These are phyloP conservation scores for Tylopilus subfusipes DNA, from an alignment of 768 basidiomycete genomes.

Conservation along the genomic window DNA sequence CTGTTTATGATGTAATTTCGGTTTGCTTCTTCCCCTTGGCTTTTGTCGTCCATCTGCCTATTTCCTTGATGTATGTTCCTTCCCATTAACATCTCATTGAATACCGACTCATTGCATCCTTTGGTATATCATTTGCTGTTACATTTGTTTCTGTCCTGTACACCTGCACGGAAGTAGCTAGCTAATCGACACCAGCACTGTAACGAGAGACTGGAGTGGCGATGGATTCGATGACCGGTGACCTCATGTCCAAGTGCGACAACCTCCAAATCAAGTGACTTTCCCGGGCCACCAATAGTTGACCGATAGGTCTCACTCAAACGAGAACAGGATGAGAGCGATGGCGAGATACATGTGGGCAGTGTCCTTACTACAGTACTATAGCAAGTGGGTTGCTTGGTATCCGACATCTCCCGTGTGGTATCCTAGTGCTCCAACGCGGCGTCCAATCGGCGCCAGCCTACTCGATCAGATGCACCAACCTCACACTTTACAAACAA, in stretches of 20 bases:
- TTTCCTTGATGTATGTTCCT: constrained; percentile 20
- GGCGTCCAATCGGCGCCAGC: no score
- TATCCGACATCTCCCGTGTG: no score
- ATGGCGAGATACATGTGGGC: no score
- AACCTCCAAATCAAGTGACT: neutral
- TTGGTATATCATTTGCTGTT: constrained; percentile 32
- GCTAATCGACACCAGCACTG: constrained; percentile 13
- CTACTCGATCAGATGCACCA: no score
- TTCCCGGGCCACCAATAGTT: no score
- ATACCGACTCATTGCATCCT: constrained; percentile 25
- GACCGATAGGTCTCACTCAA: no score
- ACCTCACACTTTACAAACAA: no score
- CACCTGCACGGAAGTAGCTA: constrained; percentile 23
- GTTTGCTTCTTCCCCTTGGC: constrained; percentile 17
- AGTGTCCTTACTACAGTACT: no score
- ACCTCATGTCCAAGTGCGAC: neutral
- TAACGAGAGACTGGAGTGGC: constrained; percentile 1
- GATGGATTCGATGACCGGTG: neutral
- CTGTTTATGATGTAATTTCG: constrained; percentile 30
- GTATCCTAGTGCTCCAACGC: no score
- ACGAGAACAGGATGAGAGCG: no score
- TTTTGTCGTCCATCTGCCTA: constrained; percentile 26
- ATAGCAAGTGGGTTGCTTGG: no score
- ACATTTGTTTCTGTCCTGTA: constrained; percentile 28
- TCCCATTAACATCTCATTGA: constrained; percentile 24